Evolutionary conservation across 2,329 filamentous ascomycete genomes (phyloP).

Genomic region (Talaromyces sp.): DNA sequence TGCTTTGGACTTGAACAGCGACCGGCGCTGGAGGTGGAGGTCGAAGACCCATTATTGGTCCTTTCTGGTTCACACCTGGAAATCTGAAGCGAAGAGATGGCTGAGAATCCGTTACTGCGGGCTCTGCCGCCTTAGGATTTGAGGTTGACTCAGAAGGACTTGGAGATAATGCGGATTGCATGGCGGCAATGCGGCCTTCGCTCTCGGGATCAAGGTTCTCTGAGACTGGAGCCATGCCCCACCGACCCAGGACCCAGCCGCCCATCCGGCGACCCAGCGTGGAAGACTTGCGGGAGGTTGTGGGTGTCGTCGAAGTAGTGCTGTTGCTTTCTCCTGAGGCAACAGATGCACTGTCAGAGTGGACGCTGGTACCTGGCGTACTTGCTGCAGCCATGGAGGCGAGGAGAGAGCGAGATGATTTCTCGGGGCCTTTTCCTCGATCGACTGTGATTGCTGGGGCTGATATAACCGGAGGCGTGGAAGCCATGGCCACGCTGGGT

Average conservation of each 20-base stretch:
- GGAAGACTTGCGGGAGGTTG: conserved; percentile 27
- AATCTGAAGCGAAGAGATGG: conserved; percentile 58
- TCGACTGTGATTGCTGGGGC: conserved; percentile 40
- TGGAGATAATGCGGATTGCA: conserved; percentile 4
- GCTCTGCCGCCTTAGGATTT: conserved; percentile 1
- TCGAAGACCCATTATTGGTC: conserved; percentile 72
- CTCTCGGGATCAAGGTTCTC: conserved; percentile 10
- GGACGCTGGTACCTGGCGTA: conserved; percentile 2
- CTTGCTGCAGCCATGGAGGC: conserved; percentile 40
- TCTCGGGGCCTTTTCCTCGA: conserved; percentile 25
- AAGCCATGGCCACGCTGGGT: conserved; percentile 44
- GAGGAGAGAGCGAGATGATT: conserved; percentile 38
- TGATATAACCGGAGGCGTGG: conserved; percentile 43
- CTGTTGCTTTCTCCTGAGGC: conserved; percentile 25
- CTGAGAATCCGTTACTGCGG: conserved; percentile 69
- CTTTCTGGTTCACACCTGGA: conserved; percentile 78
- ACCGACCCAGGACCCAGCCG: conserved; percentile 66
- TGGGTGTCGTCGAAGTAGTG: conserved; percentile 22
- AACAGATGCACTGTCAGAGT: conserved; percentile 28
- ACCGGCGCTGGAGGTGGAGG: conserved; percentile 58
- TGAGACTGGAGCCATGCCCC: conserved; percentile 57
- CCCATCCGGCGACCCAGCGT: conserved; percentile 60
- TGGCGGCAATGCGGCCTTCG: not conserved
- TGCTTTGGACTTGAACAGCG: conserved; percentile 59
- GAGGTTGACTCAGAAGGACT: conserved; percentile 18